phyloP scores from a whole-genome alignment of 2,329 filamentous ascomycete genomes.

The Aspergillus eucalypticola region DNA sequence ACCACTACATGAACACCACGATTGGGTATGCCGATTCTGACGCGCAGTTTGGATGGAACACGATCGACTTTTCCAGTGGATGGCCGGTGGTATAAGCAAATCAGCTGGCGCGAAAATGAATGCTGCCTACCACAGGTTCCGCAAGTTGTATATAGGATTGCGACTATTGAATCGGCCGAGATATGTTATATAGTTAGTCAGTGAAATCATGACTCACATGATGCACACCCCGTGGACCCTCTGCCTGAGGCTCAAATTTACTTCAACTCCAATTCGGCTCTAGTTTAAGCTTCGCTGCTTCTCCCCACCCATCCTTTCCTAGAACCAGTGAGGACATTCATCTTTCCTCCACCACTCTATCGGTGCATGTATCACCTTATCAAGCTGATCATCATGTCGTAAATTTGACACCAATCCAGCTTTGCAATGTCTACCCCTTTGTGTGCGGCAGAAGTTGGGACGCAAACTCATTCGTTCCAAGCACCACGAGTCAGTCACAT shows the following conservation, averaged over 20 bases:
- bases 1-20: constrained; percentile 61
- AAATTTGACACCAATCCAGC: background rate
- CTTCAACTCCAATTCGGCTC: background rate
- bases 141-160: background rate
- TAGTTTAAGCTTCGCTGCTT: constrained; percentile 9
- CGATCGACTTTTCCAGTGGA: constrained; percentile 44
- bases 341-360: constrained; percentile 54
- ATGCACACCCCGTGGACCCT: background rate
- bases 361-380: constrained; percentile 49
- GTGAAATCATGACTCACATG: background rate
- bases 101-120: no score
- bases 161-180: no score
- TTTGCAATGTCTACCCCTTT: constrained; percentile 33
- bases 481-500: constrained; percentile 53
- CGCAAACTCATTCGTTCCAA: constrained; percentile 57
- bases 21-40: constrained; percentile 54
- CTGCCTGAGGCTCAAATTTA: constrained; percentile 1
- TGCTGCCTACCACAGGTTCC: background rate
- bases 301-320: constrained; percentile 42
- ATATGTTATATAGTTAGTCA: no score
- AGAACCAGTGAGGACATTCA: constrained; percentile 42
- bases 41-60: constrained; percentile 52
- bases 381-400: constrained; percentile 42
- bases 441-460: constrained; percentile 51
- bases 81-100: constrained; percentile 45